A percentile compares a stretch with the other conserved stretches of the same genome.
These are phyloP conservation scores for Rhizopogon vesiculosus DNA, from an alignment of 768 basidiomycete genomes.

Conservation along the genomic window DNA sequence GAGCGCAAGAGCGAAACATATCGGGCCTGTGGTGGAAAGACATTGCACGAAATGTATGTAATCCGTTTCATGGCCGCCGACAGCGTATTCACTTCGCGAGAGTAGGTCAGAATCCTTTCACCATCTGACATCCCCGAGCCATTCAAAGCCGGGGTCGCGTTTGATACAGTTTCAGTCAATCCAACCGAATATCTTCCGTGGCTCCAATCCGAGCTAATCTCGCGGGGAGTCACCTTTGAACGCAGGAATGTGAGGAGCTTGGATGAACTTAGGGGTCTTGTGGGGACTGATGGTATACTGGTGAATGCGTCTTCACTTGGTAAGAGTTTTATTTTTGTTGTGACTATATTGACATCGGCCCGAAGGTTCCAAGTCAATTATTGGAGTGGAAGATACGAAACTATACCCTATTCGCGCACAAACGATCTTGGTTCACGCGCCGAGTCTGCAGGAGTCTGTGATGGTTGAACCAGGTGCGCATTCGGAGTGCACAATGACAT, in stretches of 20 bases:
- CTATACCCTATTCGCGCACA: constrained; percentile 83
- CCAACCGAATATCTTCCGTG: constrained; percentile 47
- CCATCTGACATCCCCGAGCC: constrained; percentile 31
- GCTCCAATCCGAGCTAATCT: constrained; percentile 36
- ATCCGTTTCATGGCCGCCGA: not conserved
- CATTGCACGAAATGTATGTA: constrained; percentile 35
- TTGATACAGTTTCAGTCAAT: constrained; percentile 43
- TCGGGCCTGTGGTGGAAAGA: constrained; percentile 34
- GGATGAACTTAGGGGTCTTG: constrained; percentile 40
- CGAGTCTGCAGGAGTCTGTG: constrained; percentile 44
- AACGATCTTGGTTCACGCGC: constrained; percentile 70
- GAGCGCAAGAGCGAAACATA: constrained; percentile 9
- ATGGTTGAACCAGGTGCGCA: constrained; percentile 20
- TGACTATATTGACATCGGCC: not conserved
- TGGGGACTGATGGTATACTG: constrained; percentile 34
- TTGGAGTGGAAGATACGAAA: constrained; percentile 75
- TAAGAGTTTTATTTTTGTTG: constrained; percentile 7
- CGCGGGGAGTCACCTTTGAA: constrained; percentile 39
- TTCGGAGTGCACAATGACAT: not conserved
- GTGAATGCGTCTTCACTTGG: constrained; percentile 58
- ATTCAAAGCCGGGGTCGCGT: constrained; percentile 34
- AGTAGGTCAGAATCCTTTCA: constrained; percentile 29
- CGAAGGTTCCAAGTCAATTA: constrained; percentile 62
- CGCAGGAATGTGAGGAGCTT: constrained; percentile 37
- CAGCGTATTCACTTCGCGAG: not conserved